Evolutionary conservation across 2,329 filamentous ascomycete species (phyloP), one percentile per base, ranked within the genome.

Genomic region (Cladosporium sp.): DNA sequence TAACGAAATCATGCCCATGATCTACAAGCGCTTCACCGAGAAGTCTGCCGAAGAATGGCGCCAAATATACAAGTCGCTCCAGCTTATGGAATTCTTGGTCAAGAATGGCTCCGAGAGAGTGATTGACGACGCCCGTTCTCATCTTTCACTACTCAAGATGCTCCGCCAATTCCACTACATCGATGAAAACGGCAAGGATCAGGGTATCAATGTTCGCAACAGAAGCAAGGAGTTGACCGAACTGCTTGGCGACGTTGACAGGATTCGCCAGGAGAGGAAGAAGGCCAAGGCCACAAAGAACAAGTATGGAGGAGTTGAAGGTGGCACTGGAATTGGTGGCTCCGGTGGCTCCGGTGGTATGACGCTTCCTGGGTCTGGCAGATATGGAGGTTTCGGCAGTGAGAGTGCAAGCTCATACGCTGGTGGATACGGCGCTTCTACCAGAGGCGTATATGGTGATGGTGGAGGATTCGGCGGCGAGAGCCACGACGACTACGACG

Each of bases 1-100:
- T 59, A 97, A 97, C 76, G 94, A 99, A 76, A 97, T 99, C 73
- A 99, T 99, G 94, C 94, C 94, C 65, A 94, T 99, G 91, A 96
- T 99, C 72, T 99, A 99, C 80, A 94, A 95, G 71, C 90, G 94
- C 65, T 99, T 99, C 76, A 99, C 94, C 61, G 94, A 99, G 74
- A 99, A 99, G 80, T 84, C 92, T 7, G 93, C 94, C 58, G 94
- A 99, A 74, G 94, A 99, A 78, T 99, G 94, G 94, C 86, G 94
- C 66, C 94, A 99, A 75, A 99, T 99, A 72, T 99, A 99, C 84
- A 99, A 99, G 81, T 82, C 82, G 9, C 86, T 99, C 22, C 94
- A 97, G 81, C 83, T 99, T 58, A 88, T 99, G 72, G 93, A 99
- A 74, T 96, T 96, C 71, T 84, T 99, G 34, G 88, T 99, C 77